Base-by-base conservation (phyloP, 2,329 filamentous ascomycete species). In the Hawksworthiomyces lignivorus region DNA sequence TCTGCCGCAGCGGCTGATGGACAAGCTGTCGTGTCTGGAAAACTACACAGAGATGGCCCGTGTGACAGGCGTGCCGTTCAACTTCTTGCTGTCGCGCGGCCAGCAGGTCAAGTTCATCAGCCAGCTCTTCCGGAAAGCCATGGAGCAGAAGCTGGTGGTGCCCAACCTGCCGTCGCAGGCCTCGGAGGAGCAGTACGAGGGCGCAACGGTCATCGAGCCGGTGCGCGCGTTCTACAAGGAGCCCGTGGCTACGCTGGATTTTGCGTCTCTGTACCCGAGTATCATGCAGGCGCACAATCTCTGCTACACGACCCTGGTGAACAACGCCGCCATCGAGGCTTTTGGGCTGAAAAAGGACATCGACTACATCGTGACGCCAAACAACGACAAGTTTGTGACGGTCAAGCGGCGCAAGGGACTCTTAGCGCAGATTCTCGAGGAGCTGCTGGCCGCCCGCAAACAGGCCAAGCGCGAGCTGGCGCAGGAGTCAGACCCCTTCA, bases 31-130 rank as follows among this genome's bases (percentile, higher is more conserved):
- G 58, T 97, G 92, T 63, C 71, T 98, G n/a, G 85, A 95, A 64
- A 98, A 98, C 60, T 97, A 97, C 57, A 97, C 92, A 0, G 92
- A 98, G 65, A 98, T 98, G 92, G 90, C 92, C 44, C 92, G 92
- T 77, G 92, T 98, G 64, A 98, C 94, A 20, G 92, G 92, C 54
- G 90, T 98, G 5, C 92, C 92, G 0, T 98, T 98, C 70, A 97
- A 95, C 58, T 94, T 84, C 57, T 73, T 98, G 33, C 74, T 98
- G 2, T 80, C 92, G 19, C 81, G 89, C 57, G 92, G 92, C 33
- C 92, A 98, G 61, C 94, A 98, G 63, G 82, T 98, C 59, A 95
- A 95, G 57, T 98, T 98, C 65, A 78, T 98, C 65, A 97, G 89
- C 60, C 92, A 98, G 59, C 71, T 98, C 14, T 98, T 94, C 72